Conservation (phyloP, 768 basidiomycete genomes). For the Dendrothele bispora region DNA sequence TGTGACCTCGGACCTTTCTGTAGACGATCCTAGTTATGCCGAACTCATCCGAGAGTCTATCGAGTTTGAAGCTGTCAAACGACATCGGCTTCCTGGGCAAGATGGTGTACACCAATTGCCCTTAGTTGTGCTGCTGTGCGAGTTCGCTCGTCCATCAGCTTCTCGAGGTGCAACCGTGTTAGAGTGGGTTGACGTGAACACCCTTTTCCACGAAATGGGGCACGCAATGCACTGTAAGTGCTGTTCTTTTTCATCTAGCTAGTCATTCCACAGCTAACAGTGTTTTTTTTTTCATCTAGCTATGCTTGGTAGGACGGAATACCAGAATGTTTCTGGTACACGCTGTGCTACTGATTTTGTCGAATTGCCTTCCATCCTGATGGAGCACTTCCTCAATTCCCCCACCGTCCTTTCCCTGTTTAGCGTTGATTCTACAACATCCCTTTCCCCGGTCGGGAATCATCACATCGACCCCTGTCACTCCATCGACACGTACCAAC, state of each 20-base stretch:
- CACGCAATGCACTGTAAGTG: conserved; percentile 98
- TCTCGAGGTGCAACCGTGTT: conserved; percentile 70
- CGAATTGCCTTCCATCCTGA: conserved; percentile 95
- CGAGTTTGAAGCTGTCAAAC: conserved; percentile 64
- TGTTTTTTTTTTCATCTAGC: conserved; percentile 47
- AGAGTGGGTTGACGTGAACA: conserved; percentile 92
- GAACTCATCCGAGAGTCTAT: conserved; percentile 46
- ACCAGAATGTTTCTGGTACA: conserved; percentile 97
- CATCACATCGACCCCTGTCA: conserved; percentile 76
- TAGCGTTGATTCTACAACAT: conserved; percentile 48
- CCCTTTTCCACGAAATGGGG: conserved; percentile 98
- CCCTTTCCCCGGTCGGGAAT: conserved; percentile 51
- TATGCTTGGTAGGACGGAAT: conserved; percentile 97
- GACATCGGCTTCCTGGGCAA: conserved; percentile 56
- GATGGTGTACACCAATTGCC: conserved; percentile 85
- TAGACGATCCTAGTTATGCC: conserved; percentile 34
- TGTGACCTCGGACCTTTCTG: conserved; percentile 56
- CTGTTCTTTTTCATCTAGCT: not conserved
- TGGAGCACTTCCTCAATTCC: conserved; percentile 96
- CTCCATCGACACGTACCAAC: conserved; percentile 86
- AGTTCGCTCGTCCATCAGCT: conserved; percentile 68
- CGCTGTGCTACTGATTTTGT: conserved; percentile 98
- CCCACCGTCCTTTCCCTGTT: conserved; percentile 82
- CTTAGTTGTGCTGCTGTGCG: conserved; percentile 87
- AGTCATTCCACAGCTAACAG: not conserved